phyloP scores from a whole-genome alignment of 2,329 filamentous ascomycete species.

The Penicillium sp. region DNA sequence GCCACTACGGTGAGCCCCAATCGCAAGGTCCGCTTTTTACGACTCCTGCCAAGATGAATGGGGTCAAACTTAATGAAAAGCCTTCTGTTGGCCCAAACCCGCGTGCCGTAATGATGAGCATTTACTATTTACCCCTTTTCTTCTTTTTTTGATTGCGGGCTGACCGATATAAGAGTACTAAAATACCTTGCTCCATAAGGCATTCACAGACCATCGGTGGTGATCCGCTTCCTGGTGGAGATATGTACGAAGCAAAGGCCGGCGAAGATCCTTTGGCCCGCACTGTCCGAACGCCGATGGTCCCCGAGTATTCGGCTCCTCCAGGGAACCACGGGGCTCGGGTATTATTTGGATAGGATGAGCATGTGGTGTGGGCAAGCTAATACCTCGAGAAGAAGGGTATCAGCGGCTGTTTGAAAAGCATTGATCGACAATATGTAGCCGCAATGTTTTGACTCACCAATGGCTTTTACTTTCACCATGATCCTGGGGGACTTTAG shows the following conservation, averaged over 20 bases:
- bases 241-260: background rate
- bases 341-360: background rate
- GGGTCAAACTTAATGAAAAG: background rate
- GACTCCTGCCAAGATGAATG: background rate
- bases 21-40: conserved; percentile 7
- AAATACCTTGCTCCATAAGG: background rate
- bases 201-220: background rate
- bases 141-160: background rate
- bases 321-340: background rate
- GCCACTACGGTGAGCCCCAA: conserved; percentile 25
- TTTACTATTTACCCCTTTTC: background rate
- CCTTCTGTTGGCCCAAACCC: background rate
- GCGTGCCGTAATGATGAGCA: background rate
- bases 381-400: background rate
- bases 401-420: background rate
- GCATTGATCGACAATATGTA: background rate
- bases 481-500: background rate
- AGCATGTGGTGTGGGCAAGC: background rate
- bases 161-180: background rate
- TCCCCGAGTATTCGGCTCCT: background rate
- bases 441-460: background rate
- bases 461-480: background rate
- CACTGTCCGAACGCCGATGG: background rate
- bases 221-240: background rate
- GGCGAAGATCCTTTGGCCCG: background rate